Evolutionary conservation across 2,329 filamentous ascomycete genomes (phyloP).

Genomic region (Claviceps purpurea): DNA sequence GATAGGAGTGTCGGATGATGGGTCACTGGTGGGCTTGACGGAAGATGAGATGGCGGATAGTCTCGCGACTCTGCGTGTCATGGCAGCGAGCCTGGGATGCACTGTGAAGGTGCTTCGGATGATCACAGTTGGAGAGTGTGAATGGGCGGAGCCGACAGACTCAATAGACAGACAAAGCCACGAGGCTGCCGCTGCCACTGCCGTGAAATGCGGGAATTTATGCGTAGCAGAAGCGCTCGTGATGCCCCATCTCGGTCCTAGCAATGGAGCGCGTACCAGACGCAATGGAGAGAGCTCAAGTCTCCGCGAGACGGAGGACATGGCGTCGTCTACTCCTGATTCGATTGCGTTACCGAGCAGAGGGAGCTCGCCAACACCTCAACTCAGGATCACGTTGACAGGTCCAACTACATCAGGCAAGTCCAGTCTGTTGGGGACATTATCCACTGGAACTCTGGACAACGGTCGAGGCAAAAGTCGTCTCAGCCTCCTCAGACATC

Average conservation of each 20-base stretch:
- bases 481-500: slow-evolving; percentile 77
- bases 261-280: slow-evolving; percentile 1
- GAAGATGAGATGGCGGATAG: slow-evolving; percentile 90
- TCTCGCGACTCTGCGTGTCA: slow-evolving; percentile 67
- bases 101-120: slow-evolving; percentile 67
- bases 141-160: slow-evolving; percentile 44
- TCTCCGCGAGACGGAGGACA: background rate
- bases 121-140: slow-evolving; percentile 74
- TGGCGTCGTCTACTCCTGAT: slow-evolving; percentile 2
- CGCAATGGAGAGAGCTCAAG: background rate
- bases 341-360: slow-evolving; percentile 19
- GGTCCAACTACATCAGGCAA: slow-evolving; percentile 88
- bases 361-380: slow-evolving; percentile 47
- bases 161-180: slow-evolving; percentile 16
- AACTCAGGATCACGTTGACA: slow-evolving; percentile 75
- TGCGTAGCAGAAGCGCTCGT: slow-evolving; percentile 87
- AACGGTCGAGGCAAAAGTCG: slow-evolving; percentile 87
- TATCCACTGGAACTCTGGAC: slow-evolving; percentile 78
- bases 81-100: slow-evolving; percentile 88
- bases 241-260: slow-evolving; percentile 50
- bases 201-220: slow-evolving; percentile 38
- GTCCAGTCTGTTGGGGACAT: slow-evolving; percentile 74
- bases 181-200: slow-evolving; percentile 8
- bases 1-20: slow-evolving; percentile 91
- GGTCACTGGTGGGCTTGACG: slow-evolving; percentile 74